Evolutionary conservation across 805 yeast genomes (phyloP).

Genomic region (Nakazawaea ishiwadae): DNA sequence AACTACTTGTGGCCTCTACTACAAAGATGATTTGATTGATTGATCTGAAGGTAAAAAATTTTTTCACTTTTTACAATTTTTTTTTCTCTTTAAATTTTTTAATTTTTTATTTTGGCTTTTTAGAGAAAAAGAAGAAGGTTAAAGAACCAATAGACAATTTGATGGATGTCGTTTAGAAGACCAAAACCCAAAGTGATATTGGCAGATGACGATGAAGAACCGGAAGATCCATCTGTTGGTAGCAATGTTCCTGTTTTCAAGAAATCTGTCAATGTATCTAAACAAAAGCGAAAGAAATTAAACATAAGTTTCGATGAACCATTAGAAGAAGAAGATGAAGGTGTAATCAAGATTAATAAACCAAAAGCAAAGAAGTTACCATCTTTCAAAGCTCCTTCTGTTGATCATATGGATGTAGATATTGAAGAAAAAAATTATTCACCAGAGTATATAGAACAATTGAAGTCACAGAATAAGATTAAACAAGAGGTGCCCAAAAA

Average conservation of each 20-base stretch:
- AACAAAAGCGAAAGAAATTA: not conserved
- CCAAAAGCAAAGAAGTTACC: not conserved
- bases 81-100: conserved; percentile 6
- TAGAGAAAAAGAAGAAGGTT: not conserved
- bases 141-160: not conserved
- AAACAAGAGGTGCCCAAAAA: not conserved
- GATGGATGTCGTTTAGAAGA: not conserved
- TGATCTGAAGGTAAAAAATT: no score
- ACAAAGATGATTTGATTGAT: no score
- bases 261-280: not conserved
- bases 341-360: not conserved
- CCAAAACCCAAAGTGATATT: conserved; percentile 5
- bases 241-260: not conserved
- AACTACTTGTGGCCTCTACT: no score
- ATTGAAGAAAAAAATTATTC: not conserved
- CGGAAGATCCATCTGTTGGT: not conserved
- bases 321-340: not conserved
- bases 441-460: not conserved
- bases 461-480: conserved; percentile 8
- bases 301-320: conserved; percentile 3
- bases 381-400: no score
- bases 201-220: conserved; percentile 7
- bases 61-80: conserved; percentile 4
- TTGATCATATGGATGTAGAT: conserved; percentile 1
- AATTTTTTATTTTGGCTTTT: not conserved